phyloP scores from a whole-genome alignment of 23 red algal species.

The Agarophyton chilense region DNA sequence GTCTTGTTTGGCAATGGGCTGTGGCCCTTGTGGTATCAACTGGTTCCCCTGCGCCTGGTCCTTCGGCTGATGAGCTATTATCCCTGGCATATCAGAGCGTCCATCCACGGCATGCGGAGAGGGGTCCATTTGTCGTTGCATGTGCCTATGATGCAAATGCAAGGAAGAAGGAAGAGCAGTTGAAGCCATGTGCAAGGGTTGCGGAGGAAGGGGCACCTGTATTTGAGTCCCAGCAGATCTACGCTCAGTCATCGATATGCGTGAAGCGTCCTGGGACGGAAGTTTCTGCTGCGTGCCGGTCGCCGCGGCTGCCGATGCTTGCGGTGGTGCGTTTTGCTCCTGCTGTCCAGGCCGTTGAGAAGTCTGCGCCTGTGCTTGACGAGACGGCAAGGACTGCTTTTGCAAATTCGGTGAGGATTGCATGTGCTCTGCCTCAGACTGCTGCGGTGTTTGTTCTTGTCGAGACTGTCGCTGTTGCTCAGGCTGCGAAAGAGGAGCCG shows the following conservation, averaged over 20 bases:
- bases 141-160: conserved; percentile 6
- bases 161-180: background rate
- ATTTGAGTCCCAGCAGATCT: background rate
- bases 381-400: background rate
- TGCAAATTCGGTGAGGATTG: conserved; percentile 8
- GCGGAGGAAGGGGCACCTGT: background rate
- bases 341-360: background rate
- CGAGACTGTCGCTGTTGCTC: background rate
- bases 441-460: background rate
- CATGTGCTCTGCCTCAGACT: background rate
- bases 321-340: background rate
- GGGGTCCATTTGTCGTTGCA: conserved; percentile 18
- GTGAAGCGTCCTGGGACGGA: background rate
- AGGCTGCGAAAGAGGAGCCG: background rate
- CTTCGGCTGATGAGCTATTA: background rate
- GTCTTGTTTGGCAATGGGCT: background rate
- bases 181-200: conserved; percentile 19
- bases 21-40: background rate
- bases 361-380: background rate
- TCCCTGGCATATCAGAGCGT: background rate
- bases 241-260: background rate
- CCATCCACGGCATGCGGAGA: background rate
- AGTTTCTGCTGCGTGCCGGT: background rate
- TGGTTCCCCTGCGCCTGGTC: background rate
- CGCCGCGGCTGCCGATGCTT: background rate